Evolutionary conservation across 345 rosid species (phyloP).

Genomic region (Dovyalis caffra): DNA sequence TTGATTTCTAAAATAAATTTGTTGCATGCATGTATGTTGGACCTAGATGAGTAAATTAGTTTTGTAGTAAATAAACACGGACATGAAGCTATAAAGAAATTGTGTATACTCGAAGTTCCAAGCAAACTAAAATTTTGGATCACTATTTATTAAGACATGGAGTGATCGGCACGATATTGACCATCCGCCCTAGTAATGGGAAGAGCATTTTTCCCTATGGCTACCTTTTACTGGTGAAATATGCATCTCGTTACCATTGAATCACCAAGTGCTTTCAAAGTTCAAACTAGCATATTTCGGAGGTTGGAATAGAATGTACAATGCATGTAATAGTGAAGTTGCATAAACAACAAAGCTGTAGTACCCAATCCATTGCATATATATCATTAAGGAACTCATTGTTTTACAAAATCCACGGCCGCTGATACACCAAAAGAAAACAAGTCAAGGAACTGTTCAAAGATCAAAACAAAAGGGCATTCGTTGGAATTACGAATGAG

Average conservation of each 20-base stretch:
- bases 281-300: slow-evolving; percentile 9
- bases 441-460: neutral
- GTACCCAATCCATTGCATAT: neutral
- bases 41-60: too few relatives aligned
- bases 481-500: neutral
- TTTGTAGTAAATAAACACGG: too few relatives aligned
- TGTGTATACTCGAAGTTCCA: neutral
- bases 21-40: too few relatives aligned
- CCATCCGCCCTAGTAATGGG: neutral
- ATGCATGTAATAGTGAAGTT: neutral
- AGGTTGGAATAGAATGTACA: slow-evolving; percentile 27
- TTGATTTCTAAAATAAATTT: too few relatives aligned
- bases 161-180: neutral
- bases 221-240: neutral
- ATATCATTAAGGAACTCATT: slow-evolving; percentile 18
- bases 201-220: neutral
- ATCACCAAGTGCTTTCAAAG: slow-evolving; percentile 6
- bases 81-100: slow-evolving; percentile 9
- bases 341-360: neutral
- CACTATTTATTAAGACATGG: neutral
- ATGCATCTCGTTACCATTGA: neutral
- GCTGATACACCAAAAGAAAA: slow-evolving; percentile 29
- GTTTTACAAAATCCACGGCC: slow-evolving; percentile 33
- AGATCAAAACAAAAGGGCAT: neutral
- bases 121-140: neutral